Evolutionary conservation across 352 stramenopile genomes (phyloP).

Genomic region (Phytophthora hybrid): DNA sequence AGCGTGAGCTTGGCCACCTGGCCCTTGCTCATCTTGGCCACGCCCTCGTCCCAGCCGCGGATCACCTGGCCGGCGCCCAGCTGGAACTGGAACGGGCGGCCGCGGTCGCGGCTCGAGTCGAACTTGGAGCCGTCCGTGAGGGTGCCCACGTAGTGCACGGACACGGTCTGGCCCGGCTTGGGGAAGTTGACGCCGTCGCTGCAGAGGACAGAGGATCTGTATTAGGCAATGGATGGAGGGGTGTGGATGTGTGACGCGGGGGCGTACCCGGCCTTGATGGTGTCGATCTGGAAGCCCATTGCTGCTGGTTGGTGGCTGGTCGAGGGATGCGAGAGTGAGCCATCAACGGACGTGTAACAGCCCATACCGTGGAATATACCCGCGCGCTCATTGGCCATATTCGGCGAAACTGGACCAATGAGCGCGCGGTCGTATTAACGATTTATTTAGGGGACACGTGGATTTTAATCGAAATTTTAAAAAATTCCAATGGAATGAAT

Average conservation of each 20-base stretch:
- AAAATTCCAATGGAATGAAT: no score
- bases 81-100: slow-evolving; percentile 83
- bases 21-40: slow-evolving; percentile 91
- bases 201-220: neutral
- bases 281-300: slow-evolving; percentile 76
- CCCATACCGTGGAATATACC: no score
- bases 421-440: no score
- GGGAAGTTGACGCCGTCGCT: slow-evolving; percentile 86
- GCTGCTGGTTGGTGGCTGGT: slow-evolving; percentile 14
- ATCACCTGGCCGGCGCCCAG: slow-evolving; percentile 82
- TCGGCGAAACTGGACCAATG: no score
- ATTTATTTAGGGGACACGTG: no score
- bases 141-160: slow-evolving; percentile 83
- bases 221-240: neutral
- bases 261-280: slow-evolving; percentile 73
- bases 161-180: slow-evolving; percentile 70
- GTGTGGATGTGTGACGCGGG: neutral
- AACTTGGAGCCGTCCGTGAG: slow-evolving; percentile 84
- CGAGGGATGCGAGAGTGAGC: slow-evolving; percentile 21
- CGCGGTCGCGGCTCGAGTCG: slow-evolving; percentile 83
- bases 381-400: no score
- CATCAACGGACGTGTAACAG: no score
- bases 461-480: no score
- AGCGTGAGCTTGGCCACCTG: slow-evolving; percentile 94
- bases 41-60: slow-evolving; percentile 80